phyloP scores from a whole-genome alignment of 371 early-diverging fungal genomes.

The Mucor plumbeus region DNA sequence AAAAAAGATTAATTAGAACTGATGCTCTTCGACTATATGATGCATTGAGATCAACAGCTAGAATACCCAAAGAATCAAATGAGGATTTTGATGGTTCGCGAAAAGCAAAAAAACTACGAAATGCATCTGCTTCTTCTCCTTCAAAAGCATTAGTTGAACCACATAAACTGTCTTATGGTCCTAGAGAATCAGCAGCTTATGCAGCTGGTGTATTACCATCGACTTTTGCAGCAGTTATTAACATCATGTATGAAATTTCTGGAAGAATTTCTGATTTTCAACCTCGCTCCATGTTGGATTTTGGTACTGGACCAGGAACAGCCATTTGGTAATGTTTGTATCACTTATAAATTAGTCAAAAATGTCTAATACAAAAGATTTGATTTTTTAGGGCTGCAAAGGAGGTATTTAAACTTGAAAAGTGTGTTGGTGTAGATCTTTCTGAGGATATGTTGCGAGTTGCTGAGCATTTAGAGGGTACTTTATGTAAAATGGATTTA shows the following conservation, averaged over 20 bases:
- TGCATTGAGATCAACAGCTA: conserved; percentile 69
- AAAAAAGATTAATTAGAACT: conserved; percentile 62
- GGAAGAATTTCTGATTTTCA: conserved; percentile 63
- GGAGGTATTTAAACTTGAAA: conserved; percentile 60
- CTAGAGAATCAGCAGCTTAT: conserved; percentile 76
- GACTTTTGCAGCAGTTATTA: conserved; percentile 69
- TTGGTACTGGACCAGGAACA: conserved; percentile 90
- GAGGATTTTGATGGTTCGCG: conserved; percentile 14
- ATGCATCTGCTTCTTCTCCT: conserved; percentile 12
- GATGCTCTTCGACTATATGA: conserved; percentile 76
- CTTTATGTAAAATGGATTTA: conserved; percentile 7
- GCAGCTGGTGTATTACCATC: conserved; percentile 72
- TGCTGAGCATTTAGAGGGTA: conserved; percentile 60
- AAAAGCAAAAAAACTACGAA: conserved; percentile 37
- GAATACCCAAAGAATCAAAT: conserved; percentile 25
- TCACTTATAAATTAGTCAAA: too few species aligned
- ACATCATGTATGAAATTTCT: conserved; percentile 72
- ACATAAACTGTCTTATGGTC: conserved; percentile 78
- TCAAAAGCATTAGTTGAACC: conserved; percentile 42
- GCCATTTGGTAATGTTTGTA: conserved; percentile 67
- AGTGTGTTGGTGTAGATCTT: conserved; percentile 76
- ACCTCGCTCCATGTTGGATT: conserved; percentile 76
- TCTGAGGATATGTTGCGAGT: conserved; percentile 81
- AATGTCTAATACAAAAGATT: too few species aligned
- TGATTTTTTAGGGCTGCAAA: conserved; percentile 65